Evolutionary conservation across 257 asterid genomes (phyloP).

Genomic region (Cinchona pubescens): DNA sequence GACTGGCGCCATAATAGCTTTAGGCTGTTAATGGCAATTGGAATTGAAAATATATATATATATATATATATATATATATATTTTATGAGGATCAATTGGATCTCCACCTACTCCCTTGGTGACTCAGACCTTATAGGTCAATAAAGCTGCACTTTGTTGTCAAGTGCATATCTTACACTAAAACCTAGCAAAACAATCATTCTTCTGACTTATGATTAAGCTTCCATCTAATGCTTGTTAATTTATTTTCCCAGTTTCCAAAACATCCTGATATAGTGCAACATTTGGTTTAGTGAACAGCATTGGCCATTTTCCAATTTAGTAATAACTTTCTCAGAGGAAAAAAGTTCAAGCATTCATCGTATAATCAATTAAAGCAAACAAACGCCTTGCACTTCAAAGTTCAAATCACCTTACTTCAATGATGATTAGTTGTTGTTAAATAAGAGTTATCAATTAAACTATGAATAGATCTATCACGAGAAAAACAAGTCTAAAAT

Average conservation of each 20-base stretch:
- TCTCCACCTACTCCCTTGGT: too few species aligned
- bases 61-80: too few species aligned
- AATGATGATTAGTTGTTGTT: background rate
- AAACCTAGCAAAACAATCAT: too few species aligned
- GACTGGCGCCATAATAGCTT: background rate
- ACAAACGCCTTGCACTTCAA: background rate
- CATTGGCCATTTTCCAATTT: background rate
- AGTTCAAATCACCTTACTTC: background rate
- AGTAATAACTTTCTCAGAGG: background rate
- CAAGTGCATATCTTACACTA: background rate
- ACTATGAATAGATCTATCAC: background rate
- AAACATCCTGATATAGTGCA: background rate
- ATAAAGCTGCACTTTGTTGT: too few species aligned
- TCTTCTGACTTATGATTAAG: background rate
- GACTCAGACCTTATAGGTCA: too few species aligned
- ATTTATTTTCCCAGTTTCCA: background rate
- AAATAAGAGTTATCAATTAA: background rate
- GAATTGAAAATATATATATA: too few species aligned
- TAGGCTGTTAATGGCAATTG: background rate
- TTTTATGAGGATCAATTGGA: too few species aligned
- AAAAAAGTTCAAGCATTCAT: background rate
- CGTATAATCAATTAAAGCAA: background rate
- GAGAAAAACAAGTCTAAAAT: background rate
- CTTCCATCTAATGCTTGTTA: too few species aligned
- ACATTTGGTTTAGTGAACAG: background rate